Base-by-base conservation (phyloP, 768 basidiomycete genomes). In the Agaricus subrufescens region DNA sequence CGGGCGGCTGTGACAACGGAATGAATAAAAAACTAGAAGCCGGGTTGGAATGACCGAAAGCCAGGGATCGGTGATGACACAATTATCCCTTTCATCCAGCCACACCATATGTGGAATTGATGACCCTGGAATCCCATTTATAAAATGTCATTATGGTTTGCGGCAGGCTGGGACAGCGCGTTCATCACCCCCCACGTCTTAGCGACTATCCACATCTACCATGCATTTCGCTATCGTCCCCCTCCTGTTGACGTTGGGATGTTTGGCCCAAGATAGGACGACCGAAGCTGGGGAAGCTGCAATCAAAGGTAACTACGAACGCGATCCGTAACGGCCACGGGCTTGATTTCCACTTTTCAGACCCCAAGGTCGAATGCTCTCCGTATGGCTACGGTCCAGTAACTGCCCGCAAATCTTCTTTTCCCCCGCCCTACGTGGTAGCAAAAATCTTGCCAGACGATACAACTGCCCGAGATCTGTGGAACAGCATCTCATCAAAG, bases 381-480 rank as follows among this genome's bases (percentile, higher is more conserved):
- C 60, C 70, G 0, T 82, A 84, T 63, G 62, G 62, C 52, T 75
- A 80, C 52, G 56, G 71, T 3, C 73, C 72, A 1, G 68, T 76
- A 2, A 37, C 65, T 0, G 56, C 66, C 5, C 66, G 70, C 1
- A 15, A 73, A 6, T 31, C 66, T 0, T 60, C 71, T 1, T 83
- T 81, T 62, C 82, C 82, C 2, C 6, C 70, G 5, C 63, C 75
- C 25, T 81, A 80, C 78, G 60, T 69, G n/a, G 60, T 67, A 0
- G 80, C 80, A 2, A 63, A 60, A 2, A 78, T 84, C 59, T 29
- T 82, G 3, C 30, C 70, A 2, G 69, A 57, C 19, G 82, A 83
- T 58, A 63, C 65, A 23, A 72, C 69, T n/a, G 82, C 77, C 0
- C 67, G 66, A 44, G 63, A 66, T 6, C 73, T 74, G 57, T 85